A percentile compares a stretch with the other conserved stretches of the same genome.
Conservation (phyloP, 371 early-diverging fungal species). For the Apophysomyces elegans region DNA sequence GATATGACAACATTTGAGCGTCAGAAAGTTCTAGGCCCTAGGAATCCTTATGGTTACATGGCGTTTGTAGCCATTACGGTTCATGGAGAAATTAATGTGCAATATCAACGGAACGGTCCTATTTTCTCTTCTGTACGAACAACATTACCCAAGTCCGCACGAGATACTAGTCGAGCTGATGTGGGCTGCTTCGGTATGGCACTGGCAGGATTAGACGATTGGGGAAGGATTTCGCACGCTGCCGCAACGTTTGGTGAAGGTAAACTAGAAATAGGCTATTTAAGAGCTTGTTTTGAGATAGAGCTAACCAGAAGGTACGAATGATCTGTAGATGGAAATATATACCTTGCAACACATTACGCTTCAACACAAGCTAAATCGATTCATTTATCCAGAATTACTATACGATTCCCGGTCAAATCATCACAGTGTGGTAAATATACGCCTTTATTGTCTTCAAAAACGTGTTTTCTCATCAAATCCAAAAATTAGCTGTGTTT, state of each 20-base stretch:
- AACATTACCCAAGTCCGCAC: constrained; percentile 35
- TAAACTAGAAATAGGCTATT: constrained; percentile 1
- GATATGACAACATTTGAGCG: constrained; percentile 20
- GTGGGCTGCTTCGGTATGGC: constrained; percentile 45
- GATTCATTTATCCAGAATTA: constrained; percentile 33
- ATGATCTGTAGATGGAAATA: constrained; percentile 20
- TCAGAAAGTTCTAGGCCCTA: constrained; percentile 31
- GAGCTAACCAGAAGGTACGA: too few species aligned
- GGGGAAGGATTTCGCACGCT: constrained; percentile 54
- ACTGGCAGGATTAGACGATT: constrained; percentile 36
- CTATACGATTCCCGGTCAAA: constrained; percentile 39
- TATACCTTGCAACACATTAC: constrained; percentile 43
- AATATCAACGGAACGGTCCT: constrained; percentile 45
- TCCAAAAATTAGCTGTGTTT: constrained; percentile 1
- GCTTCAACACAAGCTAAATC: constrained; percentile 35
- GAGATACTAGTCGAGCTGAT: constrained; percentile 33
- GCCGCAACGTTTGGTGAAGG: constrained; percentile 31
- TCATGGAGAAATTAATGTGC: constrained; percentile 49
- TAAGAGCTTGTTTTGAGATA: too few species aligned
- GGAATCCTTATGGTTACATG: constrained; percentile 50
- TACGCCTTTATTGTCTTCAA: not conserved
- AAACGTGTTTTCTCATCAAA: not conserved
- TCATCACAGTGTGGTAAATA: constrained; percentile 20
- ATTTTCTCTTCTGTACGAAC: constrained; percentile 45
- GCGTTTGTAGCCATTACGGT: constrained; percentile 45